Evolutionary conservation across 441 rosid species (phyloP), one percentile per base, ranked within the genome.

Genomic region (Populus hybrid): DNA sequence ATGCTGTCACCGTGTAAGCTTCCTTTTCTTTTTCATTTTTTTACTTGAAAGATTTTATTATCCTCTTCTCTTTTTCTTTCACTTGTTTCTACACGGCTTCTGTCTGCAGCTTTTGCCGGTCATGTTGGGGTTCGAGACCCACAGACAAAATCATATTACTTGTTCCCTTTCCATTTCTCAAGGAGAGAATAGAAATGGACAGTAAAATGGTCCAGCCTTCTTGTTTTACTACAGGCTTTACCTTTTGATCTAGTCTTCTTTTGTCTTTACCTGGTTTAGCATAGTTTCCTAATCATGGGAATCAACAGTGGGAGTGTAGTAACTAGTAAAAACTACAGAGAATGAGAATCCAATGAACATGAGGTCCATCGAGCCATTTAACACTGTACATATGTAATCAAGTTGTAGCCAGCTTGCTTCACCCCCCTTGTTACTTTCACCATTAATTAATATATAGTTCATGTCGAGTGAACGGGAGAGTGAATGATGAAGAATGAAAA

Each of bases 1-100:
- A 95, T 78, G 99, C 99, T 8, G 99, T 95, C 82, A 95, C 99
- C 54, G 99, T 95, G 99, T 95, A 89, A 89, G 94, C 79, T 79
- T 74, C 32, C 4, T 30, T 30, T 30, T 30, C 32, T 30, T 70
- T 21, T 69, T 75, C 32, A 18, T 74, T 69, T 67, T 38, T 23
- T 59, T 3, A 30, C 4, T n/a, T 35, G 11, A 11, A 46, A 12
- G 11, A 35, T 64, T 67, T 6, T 38, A 24, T 23, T 28, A 1
- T 6, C 40, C 6, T 1, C 18, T 5, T 59, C 23, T 65, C 5
- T n/a, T 38, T 67, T 34, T 71, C 42, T 74, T 81, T 59, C 81
- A 75, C 42, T 38, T 8, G 90, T 84, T 93, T 87, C 94, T 87
- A 84, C 89, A 76, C 84, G 85, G 95, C 95, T 89, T 92, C 95